A percentile compares a stretch with the other conserved stretches of the same genome.
phyloP scores from a whole-genome alignment of 2,329 filamentous ascomycete species.

The Chrysosporium keratinophilum region DNA sequence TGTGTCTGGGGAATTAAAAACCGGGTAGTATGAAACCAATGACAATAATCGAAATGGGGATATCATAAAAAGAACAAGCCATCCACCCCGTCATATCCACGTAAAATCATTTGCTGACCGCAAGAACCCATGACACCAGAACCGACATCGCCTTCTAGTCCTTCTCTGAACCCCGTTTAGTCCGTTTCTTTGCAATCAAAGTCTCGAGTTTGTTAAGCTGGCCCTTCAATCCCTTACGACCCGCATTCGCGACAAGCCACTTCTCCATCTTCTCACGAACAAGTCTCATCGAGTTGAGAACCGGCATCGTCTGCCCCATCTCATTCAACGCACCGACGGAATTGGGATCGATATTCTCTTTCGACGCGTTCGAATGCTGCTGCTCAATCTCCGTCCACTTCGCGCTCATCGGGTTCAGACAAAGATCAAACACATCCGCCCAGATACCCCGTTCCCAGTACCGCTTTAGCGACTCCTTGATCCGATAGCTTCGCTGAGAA shows the following conservation, averaged over 20 bases:
- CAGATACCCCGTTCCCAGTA: conserved; percentile 97
- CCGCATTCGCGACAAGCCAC: conserved; percentile 71
- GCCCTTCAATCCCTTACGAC: conserved; percentile 58
- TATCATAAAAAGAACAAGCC: too few species aligned
- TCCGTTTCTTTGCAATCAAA: conserved; percentile 48
- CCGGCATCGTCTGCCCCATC: conserved; percentile 51
- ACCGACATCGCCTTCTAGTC: neutral
- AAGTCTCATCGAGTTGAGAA: conserved; percentile 56
- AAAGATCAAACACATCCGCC: conserved; percentile 67
- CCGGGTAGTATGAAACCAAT: too few species aligned
- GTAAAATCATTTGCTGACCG: too few species aligned
- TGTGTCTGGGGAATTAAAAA: too few species aligned
- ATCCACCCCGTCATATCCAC: too few species aligned
- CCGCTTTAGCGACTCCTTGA: conserved; percentile 74
- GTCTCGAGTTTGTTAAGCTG: conserved; percentile 56
- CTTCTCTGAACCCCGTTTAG: conserved; percentile 3
- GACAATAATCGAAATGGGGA: too few species aligned
- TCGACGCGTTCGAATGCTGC: neutral
- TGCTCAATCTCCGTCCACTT: conserved; percentile 52
- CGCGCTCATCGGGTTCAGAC: conserved; percentile 62
- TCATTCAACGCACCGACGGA: conserved; percentile 27
- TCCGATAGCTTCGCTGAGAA: conserved; percentile 56
- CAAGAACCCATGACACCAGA: neutral
- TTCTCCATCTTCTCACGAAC: conserved; percentile 70
- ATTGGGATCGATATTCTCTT: neutral